Conservation (phyloP, 768 basidiomycete genomes). For the Leccinellum albellum region DNA sequence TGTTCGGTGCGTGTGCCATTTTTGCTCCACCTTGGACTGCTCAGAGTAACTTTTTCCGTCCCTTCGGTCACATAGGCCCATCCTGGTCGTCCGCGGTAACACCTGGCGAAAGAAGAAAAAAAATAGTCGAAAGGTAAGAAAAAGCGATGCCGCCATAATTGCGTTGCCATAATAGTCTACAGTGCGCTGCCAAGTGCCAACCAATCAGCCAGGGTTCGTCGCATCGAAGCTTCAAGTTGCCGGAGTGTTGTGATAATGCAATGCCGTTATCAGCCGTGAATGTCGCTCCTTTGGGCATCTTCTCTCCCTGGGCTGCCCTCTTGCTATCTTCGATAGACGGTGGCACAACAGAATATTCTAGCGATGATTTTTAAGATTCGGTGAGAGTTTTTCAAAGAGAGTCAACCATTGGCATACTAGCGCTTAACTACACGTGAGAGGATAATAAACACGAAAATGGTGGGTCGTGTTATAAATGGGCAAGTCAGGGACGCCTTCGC, state of each 20-base stretch:
- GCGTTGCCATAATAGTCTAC: constrained; percentile 19
- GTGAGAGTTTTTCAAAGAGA: constrained; percentile 2
- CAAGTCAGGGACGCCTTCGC: constrained; percentile 5
- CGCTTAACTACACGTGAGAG: constrained; percentile 10
- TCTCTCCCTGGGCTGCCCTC: neutral
- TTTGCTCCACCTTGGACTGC: neutral
- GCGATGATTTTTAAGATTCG: neutral
- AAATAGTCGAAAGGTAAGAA: neutral
- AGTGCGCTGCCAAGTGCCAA: constrained; percentile 6
- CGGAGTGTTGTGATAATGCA: neutral
- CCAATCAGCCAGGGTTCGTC: constrained; percentile 3
- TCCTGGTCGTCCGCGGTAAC: constrained; percentile 15
- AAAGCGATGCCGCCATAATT: constrained; percentile 27
- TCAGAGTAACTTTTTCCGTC: neutral
- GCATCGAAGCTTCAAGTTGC: constrained; percentile 12
- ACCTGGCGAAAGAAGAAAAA: constrained; percentile 1
- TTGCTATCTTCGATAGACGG: neutral
- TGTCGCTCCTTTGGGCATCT: neutral
- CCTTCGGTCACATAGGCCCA: neutral
- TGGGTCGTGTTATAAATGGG: neutral
- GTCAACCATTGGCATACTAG: neutral
- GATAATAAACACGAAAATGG: constrained; percentile 9
- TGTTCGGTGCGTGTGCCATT: neutral
- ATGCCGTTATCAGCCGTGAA: constrained; percentile 18
- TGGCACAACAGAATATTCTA: neutral